Conservation (phyloP, 129 eudicot genomes). For the Tanacetum coccineum region DNA sequence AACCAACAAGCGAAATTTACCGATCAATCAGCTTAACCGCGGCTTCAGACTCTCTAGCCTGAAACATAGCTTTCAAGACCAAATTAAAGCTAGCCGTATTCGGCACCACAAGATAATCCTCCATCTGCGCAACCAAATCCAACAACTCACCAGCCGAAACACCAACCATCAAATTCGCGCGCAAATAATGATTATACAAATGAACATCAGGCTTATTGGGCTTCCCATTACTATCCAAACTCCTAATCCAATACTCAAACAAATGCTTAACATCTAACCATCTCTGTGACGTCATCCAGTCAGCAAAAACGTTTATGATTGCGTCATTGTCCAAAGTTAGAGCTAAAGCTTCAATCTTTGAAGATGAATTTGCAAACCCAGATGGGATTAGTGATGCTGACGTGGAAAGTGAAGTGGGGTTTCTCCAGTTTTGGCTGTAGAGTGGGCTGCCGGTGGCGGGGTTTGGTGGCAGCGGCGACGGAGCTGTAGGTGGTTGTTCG, state of each 20-base stretch:
- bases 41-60: slow-evolving; percentile 35
- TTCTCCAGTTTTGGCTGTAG: slow-evolving; percentile 71
- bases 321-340: slow-evolving; percentile 38
- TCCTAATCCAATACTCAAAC: slow-evolving; percentile 70
- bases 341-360: slow-evolving; percentile 35
- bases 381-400: slow-evolving; percentile 33
- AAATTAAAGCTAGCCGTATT: slow-evolving; percentile 79
- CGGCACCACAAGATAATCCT: slow-evolving; percentile 38
- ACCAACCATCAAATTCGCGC: slow-evolving; percentile 71
- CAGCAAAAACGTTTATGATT: slow-evolving; percentile 53
- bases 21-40: slow-evolving; percentile 61
- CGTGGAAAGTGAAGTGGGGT: slow-evolving; percentile 29
- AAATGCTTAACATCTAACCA: slow-evolving; percentile 56
- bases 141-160: slow-evolving; percentile 54
- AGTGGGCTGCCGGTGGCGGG: slow-evolving; percentile 80
- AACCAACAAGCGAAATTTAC: slow-evolving; percentile 26
- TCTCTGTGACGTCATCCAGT: slow-evolving; percentile 50
- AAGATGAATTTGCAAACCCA: slow-evolving; percentile 25
- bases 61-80: slow-evolving; percentile 63
- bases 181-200: slow-evolving; percentile 63
- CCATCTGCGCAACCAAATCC: slow-evolving; percentile 58
- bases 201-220: slow-evolving; percentile 65
- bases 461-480: slow-evolving; percentile 65
- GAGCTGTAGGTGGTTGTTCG: slow-evolving; percentile 20
- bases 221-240: slow-evolving; percentile 59